Conservation (phyloP, 2,329 filamentous ascomycete species). For the Fusarium albidum region DNA sequence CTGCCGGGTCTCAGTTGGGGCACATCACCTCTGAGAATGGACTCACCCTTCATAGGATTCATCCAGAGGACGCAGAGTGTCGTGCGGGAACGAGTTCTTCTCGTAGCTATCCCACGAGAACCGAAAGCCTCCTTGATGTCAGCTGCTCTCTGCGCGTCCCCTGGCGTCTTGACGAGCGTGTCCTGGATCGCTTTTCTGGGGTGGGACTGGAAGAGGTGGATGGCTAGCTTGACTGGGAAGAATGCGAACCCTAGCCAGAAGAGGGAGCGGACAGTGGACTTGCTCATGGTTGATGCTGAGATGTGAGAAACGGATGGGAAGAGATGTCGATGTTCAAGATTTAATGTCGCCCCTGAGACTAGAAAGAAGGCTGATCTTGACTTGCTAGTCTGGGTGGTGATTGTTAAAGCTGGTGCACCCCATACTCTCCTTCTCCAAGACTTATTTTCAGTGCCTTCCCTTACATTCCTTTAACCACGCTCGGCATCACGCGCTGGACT, state of each 20-base stretch:
- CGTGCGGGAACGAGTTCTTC: conserved; percentile 27
- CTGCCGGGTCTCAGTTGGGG: conserved; percentile 8
- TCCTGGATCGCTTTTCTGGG: background rate
- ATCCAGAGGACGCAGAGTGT: conserved; percentile 21
- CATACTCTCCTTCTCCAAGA: no score
- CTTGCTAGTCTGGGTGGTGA: no score
- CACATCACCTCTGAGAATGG: background rate
- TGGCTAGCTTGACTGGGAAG: background rate
- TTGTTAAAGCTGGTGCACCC: no score
- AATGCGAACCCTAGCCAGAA: conserved; percentile 20
- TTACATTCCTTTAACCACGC: no score
- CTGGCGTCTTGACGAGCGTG: background rate
- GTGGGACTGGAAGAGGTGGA: background rate
- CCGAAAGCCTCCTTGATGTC: conserved; percentile 21
- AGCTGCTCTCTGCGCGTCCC: conserved; percentile 15
- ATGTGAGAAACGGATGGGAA: background rate
- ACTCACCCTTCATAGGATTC: conserved; percentile 28
- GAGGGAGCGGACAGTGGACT: conserved; percentile 2
- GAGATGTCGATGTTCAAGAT: no score
- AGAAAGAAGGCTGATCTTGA: no score
- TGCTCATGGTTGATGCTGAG: conserved; percentile 3
- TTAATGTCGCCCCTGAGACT: no score
- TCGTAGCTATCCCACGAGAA: conserved; percentile 35
- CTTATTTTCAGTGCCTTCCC: no score
- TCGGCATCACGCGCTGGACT: no score